These are phyloP conservation scores for Boletus rubescentipes DNA, from an alignment of 768 basidiomycete genomes.

Conservation along the genomic window DNA sequence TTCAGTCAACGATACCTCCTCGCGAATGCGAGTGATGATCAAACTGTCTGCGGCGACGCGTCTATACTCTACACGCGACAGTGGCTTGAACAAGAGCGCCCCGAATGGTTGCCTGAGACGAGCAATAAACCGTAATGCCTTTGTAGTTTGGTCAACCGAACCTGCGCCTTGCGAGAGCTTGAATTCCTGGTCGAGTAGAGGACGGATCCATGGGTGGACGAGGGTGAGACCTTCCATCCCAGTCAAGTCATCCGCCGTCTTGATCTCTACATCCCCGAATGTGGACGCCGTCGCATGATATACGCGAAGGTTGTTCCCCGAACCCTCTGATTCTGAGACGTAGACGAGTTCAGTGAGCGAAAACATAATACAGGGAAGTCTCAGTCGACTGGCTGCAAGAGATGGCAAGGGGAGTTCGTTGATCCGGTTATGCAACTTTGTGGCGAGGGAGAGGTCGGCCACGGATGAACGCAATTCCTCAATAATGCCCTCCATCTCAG, in stretches of 20 bases:
- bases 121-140: too few relatives aligned
- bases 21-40: too few relatives aligned
- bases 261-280: slow-evolving; percentile 1
- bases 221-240: background rate
- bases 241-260: background rate
- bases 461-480: background rate
- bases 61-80: too few relatives aligned
- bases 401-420: background rate
- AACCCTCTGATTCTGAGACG: too few relatives aligned
- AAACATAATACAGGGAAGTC: slow-evolving; percentile 6
- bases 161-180: too few relatives aligned
- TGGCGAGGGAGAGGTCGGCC: background rate
- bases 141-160: too few relatives aligned
- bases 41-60: too few relatives aligned
- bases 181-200: too few relatives aligned
- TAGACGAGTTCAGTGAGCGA: background rate
- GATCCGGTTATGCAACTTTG: background rate
- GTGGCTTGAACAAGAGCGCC: too few relatives aligned
- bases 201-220: slow-evolving; percentile 8
- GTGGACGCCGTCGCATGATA: background rate
- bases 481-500: background rate
- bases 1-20: too few relatives aligned
- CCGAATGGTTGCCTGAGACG: too few relatives aligned
- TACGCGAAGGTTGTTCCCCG: background rate
- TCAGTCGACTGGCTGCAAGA: background rate